These are phyloP conservation scores for Gyrodon lividus DNA, from an alignment of 768 basidiomycete species.

Conservation along the genomic window DNA sequence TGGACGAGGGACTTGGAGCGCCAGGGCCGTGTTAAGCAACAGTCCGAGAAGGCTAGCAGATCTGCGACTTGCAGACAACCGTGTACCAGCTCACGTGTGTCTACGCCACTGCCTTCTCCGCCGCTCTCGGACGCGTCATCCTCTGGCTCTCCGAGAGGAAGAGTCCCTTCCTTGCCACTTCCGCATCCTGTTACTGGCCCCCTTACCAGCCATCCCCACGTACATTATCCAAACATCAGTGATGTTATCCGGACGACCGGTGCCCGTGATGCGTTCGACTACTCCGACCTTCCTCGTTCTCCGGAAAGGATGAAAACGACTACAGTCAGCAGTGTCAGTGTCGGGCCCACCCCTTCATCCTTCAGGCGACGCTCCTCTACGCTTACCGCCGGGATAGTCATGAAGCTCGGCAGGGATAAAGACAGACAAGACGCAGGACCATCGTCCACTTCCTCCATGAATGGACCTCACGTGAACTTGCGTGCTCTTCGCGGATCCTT, in stretches of 20 bases:
- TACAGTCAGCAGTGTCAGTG: constrained; percentile 26
- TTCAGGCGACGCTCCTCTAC: constrained; percentile 29
- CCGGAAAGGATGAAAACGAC: constrained; percentile 10
- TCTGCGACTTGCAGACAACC: neutral
- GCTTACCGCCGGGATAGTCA: constrained; percentile 9
- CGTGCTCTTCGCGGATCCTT: constrained; percentile 2
- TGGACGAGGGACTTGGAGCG: constrained; percentile 61
- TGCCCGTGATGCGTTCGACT: neutral
- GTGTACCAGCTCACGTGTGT: neutral
- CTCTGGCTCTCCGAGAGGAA: constrained; percentile 19
- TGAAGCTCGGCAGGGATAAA: constrained; percentile 7
- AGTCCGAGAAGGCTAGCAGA: neutral
- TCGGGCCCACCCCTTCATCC: constrained; percentile 10
- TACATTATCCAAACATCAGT: constrained; percentile 23
- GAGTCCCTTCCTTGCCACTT: constrained; percentile 13
- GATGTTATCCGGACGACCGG: constrained; percentile 16
- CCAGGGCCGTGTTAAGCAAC: constrained; percentile 26
- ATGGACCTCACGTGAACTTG: neutral
- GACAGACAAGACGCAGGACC: constrained; percentile 2
- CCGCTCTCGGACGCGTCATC: constrained; percentile 29
- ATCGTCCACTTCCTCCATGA: neutral
- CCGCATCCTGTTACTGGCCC: constrained; percentile 3
- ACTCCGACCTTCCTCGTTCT: constrained; percentile 4
- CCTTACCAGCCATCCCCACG: neutral
- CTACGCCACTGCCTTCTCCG: constrained; percentile 24